Percentiles rank a stretch among this genome's conserved stretches.
These are phyloP conservation scores for Setaria italica DNA, from an alignment of 202 grass and related monocot species.

Conservation along the genomic window DNA sequence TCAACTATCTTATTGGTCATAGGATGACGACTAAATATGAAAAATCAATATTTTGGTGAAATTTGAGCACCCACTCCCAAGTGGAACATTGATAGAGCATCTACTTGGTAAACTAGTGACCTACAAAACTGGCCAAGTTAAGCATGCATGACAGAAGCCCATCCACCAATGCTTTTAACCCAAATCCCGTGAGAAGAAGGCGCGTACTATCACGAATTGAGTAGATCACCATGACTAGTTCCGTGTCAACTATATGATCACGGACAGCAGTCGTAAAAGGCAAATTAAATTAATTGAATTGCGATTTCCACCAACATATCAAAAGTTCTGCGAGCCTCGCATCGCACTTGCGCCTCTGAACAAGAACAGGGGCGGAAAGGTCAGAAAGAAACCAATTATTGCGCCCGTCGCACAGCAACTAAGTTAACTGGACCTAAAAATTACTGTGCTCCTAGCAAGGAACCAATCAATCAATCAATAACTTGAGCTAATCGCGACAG, in stretches of 20 bases:
- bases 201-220: neutral
- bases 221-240: neutral
- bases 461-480: too few relatives aligned
- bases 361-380: neutral
- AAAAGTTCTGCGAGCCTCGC: neutral
- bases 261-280: neutral
- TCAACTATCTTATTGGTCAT: neutral
- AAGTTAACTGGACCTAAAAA: neutral
- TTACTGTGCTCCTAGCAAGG: neutral
- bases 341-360: neutral
- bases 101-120: neutral
- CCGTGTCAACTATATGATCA: neutral
- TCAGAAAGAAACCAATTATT: neutral
- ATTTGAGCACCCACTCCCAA: too few relatives aligned
- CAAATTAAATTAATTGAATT: neutral
- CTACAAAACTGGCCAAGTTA: neutral
- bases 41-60: neutral
- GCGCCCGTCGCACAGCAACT: neutral
- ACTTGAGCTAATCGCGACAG: neutral
- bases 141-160: neutral
- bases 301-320: neutral
- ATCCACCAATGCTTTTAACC: neutral
- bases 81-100: neutral
- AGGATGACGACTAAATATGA: constrained; percentile 2
- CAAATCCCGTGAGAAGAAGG: neutral